Evolutionary conservation across 2,329 filamentous ascomycete genomes (phyloP).

Genomic region (Penicillium brevicompactum): DNA sequence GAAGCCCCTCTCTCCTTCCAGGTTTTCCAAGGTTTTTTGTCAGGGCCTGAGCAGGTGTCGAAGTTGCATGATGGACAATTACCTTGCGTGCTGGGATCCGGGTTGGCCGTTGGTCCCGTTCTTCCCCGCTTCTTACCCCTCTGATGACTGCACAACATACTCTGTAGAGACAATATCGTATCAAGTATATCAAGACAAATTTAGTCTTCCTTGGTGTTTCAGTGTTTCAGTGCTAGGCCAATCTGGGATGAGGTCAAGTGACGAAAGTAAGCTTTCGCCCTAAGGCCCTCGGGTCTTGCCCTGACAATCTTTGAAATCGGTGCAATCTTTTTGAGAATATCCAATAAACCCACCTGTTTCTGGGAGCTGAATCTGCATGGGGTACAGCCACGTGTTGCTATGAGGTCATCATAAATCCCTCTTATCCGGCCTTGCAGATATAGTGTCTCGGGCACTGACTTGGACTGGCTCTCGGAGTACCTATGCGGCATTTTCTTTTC

Average conservation of each 20-base stretch:
- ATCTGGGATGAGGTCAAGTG: constrained; percentile 1
- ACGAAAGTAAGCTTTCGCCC: constrained; percentile 5
- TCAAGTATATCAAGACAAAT: background rate
- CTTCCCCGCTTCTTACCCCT: background rate
- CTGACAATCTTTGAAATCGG: background rate
- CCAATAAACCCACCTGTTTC: background rate
- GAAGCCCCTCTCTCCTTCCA: background rate
- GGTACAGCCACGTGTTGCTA: constrained; percentile 4
- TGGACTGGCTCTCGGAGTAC: background rate
- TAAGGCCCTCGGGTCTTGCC: background rate
- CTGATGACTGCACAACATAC: background rate
- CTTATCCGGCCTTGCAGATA: background rate
- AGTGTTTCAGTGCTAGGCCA: background rate
- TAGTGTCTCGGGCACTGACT: background rate
- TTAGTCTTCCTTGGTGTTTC: too few relatives aligned
- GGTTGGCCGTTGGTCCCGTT: constrained; percentile 4
- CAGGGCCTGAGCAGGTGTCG: background rate
- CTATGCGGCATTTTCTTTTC: background rate
- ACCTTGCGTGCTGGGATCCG: background rate
- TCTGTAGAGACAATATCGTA: background rate
- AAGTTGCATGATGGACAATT: background rate
- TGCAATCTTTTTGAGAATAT: background rate
- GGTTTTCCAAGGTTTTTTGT: background rate
- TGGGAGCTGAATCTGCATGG: background rate
- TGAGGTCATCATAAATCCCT: constrained; percentile 5